These are phyloP conservation scores for Rosa persica DNA, from an alignment of 306 rosid genomes.

Conservation along the genomic window DNA sequence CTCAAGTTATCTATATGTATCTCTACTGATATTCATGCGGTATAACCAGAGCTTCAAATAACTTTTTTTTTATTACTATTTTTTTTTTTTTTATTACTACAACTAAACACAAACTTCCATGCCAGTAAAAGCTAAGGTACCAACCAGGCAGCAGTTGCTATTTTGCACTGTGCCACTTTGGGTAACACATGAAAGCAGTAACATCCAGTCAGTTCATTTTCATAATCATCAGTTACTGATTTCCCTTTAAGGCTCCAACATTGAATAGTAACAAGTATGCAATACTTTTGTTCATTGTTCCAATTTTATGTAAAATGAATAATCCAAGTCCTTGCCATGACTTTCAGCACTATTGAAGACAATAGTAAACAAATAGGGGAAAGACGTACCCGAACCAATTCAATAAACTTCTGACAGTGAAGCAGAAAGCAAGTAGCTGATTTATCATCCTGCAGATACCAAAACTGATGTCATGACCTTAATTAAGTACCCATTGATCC, in stretches of 20 bases:
- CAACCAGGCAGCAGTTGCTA: too few relatives aligned
- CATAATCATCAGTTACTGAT: not conserved
- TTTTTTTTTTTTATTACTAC: too few relatives aligned
- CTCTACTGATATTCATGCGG: not conserved
- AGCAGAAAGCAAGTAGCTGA: conserved; percentile 95
- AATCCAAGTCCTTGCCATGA: not conserved
- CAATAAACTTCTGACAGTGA: conserved; percentile 90
- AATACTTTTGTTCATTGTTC: not conserved
- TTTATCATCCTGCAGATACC: conserved; percentile 73
- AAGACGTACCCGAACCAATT: conserved; percentile 84
- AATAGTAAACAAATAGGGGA: conserved; percentile 20
- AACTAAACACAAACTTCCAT: too few relatives aligned
- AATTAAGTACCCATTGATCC: not conserved
- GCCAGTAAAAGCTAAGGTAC: too few relatives aligned
- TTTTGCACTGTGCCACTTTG: too few relatives aligned
- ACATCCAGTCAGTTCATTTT: not conserved
- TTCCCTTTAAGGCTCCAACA: not conserved
- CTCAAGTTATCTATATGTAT: conserved; percentile 11
- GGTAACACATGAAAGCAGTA: too few relatives aligned
- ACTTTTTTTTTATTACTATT: not conserved
- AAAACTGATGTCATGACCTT: conserved; percentile 26
- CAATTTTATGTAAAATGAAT: not conserved
- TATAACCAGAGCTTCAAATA: conserved; percentile 2
- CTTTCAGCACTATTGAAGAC: not conserved
- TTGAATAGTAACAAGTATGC: not conserved